Base-by-base conservation (phyloP, 2,329 filamentous ascomycete species). In the Akanthomyces muscarius region DNA sequence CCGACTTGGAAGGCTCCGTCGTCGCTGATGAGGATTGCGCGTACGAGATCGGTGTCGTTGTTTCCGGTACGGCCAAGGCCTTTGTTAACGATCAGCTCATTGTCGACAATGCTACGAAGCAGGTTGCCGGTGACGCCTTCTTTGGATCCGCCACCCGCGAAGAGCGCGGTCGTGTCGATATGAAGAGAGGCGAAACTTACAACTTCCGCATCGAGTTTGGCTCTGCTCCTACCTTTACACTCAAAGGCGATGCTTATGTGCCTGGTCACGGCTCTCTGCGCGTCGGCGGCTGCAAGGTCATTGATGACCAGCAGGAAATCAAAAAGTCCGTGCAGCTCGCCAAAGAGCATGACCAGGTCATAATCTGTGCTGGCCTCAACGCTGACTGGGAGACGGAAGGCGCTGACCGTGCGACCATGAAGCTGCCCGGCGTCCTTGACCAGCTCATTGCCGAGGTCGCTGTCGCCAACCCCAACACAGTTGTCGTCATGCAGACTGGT, bases 341-440 rank as follows among this genome's bases (percentile, higher is more conserved):
- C 36, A 83, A 81, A 71, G 81, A 84, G 48, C 87, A 88, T 1
- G 90, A 94, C 63, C 89, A 93, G 70, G 91, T 93, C 54, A 82
- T 95, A 65, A 80, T 95, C 61, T 90, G 90, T 70, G 88, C 87
- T 2, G 91, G 91, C 1, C 81, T 95, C 54, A 93, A 92, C 70
- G 84, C 83, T 44, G 90, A 94, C 70, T 94, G 90, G 89, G 91
- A 94, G 73, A 88, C 87, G 0, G 90, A 93, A 76, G 89, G 89
- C 38, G 80, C 84, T 45, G 92, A 97, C 75, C 86, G 92, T 47
- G 89, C 88, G 68, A 89, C 89, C 73, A 85, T 97, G 73, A 89
- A 88, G 30, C 80, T 96, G 0, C 94, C 92, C 76, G 83, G 88
- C 23, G 82, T 85, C 45, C 86, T 89, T 48, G 89, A 95, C 69